Base-by-base conservation (phyloP, 106 monocot genomes). In the Acorus calamus region DNA sequence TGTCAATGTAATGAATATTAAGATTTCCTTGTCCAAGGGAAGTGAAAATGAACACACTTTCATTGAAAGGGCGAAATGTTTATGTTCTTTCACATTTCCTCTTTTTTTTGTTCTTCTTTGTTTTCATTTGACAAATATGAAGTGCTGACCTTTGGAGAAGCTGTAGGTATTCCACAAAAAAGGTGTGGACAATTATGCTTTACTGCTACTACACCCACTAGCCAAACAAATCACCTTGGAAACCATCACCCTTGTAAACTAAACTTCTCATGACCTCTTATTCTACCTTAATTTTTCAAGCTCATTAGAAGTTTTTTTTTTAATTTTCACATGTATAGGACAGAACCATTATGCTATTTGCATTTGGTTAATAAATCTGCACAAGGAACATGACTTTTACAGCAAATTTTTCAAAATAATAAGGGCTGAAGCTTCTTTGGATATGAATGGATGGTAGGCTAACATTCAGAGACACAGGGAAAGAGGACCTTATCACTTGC, bases 401-500 rank as follows among this genome's bases (percentile, higher is more conserved):
- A 45, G 1, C 10, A 46, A 60, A 60, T 28, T 28, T 28, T 28
- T 28, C 28, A 28, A 28, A 28, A 28, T 28, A 1, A 28, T 28
- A 1, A 28, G 28, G 28, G 1, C 28, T 60, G 4, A 60, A 60
- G 9, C 46, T 60, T 60, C 44, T 11, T 7, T 60, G 60, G 60
- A 45, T 4, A 45, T 60, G 60, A 46, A 60, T 8, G 46, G 43
- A 60, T 45, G 60, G 28, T 8, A 44, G 53, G 66, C 44, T 45
- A 11, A 42, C 5, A 47, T 2, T 14, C 45, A 55, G 12, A 55
- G 45, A 55, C 55, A 47, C 47, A 47, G 28, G 47, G 54, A 46
- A 8, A 11, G 52, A 60, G 41, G 67, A 73, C 59, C 73, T 73
- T 73, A 78, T 73, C 65, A 56, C 73, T 55, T 53, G 61, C 58